These are phyloP conservation scores for Komagataella pastoris DNA, from an alignment of 805 yeast species.

Conservation along the genomic window DNA sequence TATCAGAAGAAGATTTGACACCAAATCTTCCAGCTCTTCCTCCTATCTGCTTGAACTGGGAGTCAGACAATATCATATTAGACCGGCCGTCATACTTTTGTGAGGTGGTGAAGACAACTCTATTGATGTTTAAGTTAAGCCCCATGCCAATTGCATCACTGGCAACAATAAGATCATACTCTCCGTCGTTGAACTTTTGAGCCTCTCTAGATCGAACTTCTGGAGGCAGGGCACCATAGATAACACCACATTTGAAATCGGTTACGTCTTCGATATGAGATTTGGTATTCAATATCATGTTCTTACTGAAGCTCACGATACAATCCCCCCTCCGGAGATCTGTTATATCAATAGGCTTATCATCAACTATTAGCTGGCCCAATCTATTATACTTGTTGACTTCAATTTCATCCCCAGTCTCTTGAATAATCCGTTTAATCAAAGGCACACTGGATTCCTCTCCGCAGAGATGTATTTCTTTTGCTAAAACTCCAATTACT, in stretches of 20 bases:
- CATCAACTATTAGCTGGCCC: slow-evolving; percentile 53
- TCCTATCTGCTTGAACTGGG: slow-evolving; percentile 82
- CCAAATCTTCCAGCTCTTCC: slow-evolving; percentile 89
- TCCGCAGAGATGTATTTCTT: slow-evolving; percentile 87
- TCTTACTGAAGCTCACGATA: slow-evolving; percentile 74
- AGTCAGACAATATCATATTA: slow-evolving; percentile 33
- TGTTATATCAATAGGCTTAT: slow-evolving; percentile 19
- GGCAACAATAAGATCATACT: slow-evolving; percentile 76
- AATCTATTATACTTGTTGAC: slow-evolving; percentile 62
- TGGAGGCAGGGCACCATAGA: slow-evolving; percentile 93
- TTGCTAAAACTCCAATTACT: slow-evolving; percentile 72
- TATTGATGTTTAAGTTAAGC: slow-evolving; percentile 66
- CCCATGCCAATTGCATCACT: slow-evolving; percentile 99
- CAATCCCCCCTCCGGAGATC: slow-evolving; percentile 68
- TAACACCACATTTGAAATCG: slow-evolving; percentile 63
- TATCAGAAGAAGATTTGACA: slow-evolving; percentile 10
- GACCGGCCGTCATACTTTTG: slow-evolving; percentile 59
- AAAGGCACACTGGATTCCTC: slow-evolving; percentile 75
- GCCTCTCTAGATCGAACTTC: slow-evolving; percentile 88
- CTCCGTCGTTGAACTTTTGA: slow-evolving; percentile 60
- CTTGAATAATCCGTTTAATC: slow-evolving; percentile 38
- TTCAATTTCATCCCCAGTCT: slow-evolving; percentile 75
- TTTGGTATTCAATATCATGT: slow-evolving; percentile 54
- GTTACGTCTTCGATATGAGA: slow-evolving; percentile 55
- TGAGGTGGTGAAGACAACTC: slow-evolving; percentile 62